Evolutionary conservation across 305 asterid genomes (phyloP), one percentile per base, ranked within the genome.

Genomic region (Fraxinus sp.): DNA sequence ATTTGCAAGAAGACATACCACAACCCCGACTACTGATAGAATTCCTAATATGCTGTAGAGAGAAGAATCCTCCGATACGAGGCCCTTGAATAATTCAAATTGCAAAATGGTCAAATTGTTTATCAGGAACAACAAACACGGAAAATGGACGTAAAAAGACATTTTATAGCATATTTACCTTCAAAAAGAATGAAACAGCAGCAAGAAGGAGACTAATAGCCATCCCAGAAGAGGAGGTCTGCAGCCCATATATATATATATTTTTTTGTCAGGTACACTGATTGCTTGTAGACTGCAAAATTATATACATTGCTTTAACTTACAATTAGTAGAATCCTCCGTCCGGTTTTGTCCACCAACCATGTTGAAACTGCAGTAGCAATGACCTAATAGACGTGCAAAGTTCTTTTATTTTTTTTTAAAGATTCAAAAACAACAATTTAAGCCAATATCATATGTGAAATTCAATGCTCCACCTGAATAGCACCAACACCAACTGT

Each of bases 341-440:
- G 97, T 37, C 98, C 98, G 4, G 97, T 87, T 92, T 89, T 94
- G 90, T 95, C 98, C 81, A 92, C 92, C 92, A 94, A 77, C 97
- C 98, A 95, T 57, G 93, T 90, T 9, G 98, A 80, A 52, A 95
- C 85, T 80, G 87, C 97, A 73, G 98, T 95, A 46, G 99, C 99
- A 85, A 94, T 86, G 62, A 94, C 99, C 98, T 95, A 83, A 84
- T 85, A 13, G 85, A 71, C 5, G 20, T 55, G 14, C 36, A 18
- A 22, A 24, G 16, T 43, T 11, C 13, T 13, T 39, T 28, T 28
- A 28, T 11, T 46, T 46, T 13, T 46, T 11, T 46, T 14, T 13
- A 5, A 30, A 41, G 76, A 28, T 70, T 70, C 22, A 28, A 13
- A 70, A 70, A 14, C 2, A 75, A 66, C 59, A 35, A 26, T 64